Evolutionary conservation across 257 asterid species (phyloP).

Genomic region (Plectranthus barbatus): DNA sequence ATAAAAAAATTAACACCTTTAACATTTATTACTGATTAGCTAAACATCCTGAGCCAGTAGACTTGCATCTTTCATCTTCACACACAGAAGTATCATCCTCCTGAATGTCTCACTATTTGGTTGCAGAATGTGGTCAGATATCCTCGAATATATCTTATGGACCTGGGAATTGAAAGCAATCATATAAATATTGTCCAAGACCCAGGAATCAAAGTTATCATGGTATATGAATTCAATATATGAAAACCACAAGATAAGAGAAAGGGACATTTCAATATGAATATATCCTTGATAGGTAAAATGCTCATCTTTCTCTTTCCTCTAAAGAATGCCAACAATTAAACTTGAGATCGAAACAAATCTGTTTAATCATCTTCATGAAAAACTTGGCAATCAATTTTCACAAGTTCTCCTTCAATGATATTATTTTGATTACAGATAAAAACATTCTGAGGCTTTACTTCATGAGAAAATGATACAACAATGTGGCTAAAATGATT

Average conservation of each 20-base stretch:
- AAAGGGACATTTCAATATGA: background rate
- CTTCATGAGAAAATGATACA: too few relatives aligned
- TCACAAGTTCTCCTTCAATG: too few relatives aligned
- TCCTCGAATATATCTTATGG: conserved; percentile 50
- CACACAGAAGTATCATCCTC: conserved; percentile 55
- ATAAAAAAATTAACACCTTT: conserved; percentile 4
- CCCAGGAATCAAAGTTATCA: conserved; percentile 14
- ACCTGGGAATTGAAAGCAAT: conserved; percentile 40
- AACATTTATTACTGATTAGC: conserved; percentile 2
- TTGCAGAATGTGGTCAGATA: conserved; percentile 37
- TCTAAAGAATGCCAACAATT: background rate
- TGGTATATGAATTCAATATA: background rate
- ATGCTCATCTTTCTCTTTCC: background rate
- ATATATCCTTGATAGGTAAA: background rate
- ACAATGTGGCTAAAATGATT: too few relatives aligned
- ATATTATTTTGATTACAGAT: too few relatives aligned
- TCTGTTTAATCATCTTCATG: background rate
- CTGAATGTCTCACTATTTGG: conserved; percentile 64
- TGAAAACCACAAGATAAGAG: background rate
- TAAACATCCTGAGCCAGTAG: conserved; percentile 5
- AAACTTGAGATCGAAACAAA: background rate
- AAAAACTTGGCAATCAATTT: background rate
- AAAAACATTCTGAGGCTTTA: too few relatives aligned
- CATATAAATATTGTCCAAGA: conserved; percentile 17
- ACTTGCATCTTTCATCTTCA: conserved; percentile 81